Evolutionary conservation across 2,329 filamentous ascomycete species (phyloP).

Genomic region (Colletotrichum tamarilloi): DNA sequence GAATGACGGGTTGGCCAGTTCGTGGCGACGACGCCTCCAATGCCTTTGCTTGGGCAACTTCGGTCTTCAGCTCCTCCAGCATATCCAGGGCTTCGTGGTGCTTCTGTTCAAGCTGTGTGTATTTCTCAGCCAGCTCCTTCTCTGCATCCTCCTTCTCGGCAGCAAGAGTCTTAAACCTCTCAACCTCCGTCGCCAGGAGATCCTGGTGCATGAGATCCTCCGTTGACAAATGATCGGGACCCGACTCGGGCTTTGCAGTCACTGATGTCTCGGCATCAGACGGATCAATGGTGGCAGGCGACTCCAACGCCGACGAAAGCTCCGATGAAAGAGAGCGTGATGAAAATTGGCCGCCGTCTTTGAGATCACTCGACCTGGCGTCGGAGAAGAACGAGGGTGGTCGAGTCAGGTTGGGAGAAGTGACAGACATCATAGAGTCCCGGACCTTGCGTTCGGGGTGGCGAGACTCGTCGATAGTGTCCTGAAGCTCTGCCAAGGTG

Average conservation of each 20-base stretch:
- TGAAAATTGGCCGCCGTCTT: conserved; percentile 74
- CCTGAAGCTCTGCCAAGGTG: conserved; percentile 85
- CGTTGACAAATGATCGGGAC: conserved; percentile 41
- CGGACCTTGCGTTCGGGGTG: conserved; percentile 66
- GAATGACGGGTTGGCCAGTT: conserved; percentile 80
- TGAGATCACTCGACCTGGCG: conserved; percentile 75
- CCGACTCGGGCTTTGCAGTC: conserved; percentile 53
- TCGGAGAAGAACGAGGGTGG: conserved; percentile 89
- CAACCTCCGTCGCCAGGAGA: conserved; percentile 71
- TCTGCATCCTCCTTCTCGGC: conserved; percentile 83
- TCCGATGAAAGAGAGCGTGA: conserved; percentile 95
- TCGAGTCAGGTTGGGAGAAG: conserved; percentile 63
- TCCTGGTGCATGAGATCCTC: conserved; percentile 53
- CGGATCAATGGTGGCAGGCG: conserved; percentile 72
- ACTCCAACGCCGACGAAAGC: conserved; percentile 87
- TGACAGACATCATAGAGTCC: conserved; percentile 66
- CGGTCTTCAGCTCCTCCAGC: conserved; percentile 90
- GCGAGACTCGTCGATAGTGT: conserved; percentile 82
- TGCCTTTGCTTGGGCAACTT: conserved; percentile 81
- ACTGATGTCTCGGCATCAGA: conserved; percentile 67
- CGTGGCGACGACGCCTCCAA: conserved; percentile 69
- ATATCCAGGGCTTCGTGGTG: conserved; percentile 86
- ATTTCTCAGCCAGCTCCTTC: conserved; percentile 78
- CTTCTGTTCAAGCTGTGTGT: conserved; percentile 83
- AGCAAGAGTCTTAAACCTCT: conserved; percentile 76